Percentiles rank a stretch among this genome's conserved stretches.
Conservation (phyloP, 768 basidiomycete genomes). For the Termitomyces sp. region DNA sequence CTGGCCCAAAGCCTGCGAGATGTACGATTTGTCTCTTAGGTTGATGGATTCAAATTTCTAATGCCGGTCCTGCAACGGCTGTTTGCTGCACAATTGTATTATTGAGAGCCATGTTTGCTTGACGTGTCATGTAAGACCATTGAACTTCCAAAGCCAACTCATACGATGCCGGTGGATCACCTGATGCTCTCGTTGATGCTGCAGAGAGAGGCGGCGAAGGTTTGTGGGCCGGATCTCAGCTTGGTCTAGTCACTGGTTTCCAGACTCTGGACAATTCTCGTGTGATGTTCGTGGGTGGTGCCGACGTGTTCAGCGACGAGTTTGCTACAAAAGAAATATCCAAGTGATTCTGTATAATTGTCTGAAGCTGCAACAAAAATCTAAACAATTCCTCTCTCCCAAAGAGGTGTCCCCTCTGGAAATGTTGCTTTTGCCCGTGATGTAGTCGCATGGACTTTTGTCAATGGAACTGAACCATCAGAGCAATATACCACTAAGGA, state of each 20-base stretch:
- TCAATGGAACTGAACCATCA: conserved; percentile 53
- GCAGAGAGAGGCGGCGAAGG: conserved; percentile 73
- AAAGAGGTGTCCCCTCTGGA: conserved; percentile 61
- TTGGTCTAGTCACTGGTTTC: conserved; percentile 83
- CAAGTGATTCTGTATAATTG: conserved; percentile 30
- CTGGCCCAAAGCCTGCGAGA: too few species aligned
- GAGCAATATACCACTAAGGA: conserved; percentile 86
- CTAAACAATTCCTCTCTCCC: not conserved
- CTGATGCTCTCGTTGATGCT: conserved; percentile 63
- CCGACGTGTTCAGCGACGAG: conserved; percentile 74
- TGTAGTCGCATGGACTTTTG: conserved; percentile 84
- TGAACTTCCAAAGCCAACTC: too few species aligned
- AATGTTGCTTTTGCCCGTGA: conserved; percentile 74
- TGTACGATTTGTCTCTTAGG: too few species aligned
- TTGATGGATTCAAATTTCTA: too few species aligned
- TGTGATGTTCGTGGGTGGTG: conserved; percentile 75
- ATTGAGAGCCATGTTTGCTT: too few species aligned
- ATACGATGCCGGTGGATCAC: conserved; percentile 54
- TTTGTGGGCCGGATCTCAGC: conserved; percentile 73
- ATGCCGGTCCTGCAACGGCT: too few species aligned
- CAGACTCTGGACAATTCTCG: conserved; percentile 78
- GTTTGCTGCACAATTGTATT: too few species aligned
- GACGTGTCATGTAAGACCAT: too few species aligned
- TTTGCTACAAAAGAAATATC: conserved; percentile 58
- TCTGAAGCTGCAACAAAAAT: not conserved